These are phyloP conservation scores for Brassica hybrid DNA, from an alignment of 441 rosid genomes.

Conservation along the genomic window DNA sequence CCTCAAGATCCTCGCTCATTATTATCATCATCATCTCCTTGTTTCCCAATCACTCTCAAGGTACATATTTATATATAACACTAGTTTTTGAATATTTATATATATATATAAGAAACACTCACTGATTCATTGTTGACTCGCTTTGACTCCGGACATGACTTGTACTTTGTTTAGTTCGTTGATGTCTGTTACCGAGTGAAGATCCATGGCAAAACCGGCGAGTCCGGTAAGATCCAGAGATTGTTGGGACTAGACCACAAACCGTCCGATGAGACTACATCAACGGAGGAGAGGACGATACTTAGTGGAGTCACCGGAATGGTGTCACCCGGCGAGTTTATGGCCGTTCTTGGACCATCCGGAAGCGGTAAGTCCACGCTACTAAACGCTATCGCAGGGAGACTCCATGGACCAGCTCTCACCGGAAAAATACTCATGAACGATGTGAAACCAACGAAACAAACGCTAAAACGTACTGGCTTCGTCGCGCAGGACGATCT, in stretches of 20 bases:
- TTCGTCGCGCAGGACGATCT: conserved; percentile 91
- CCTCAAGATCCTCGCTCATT: conserved; percentile 59
- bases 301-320: conserved; percentile 78
- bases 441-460: conserved; percentile 56
- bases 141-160: conserved; percentile 41
- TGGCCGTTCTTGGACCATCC: conserved; percentile 92
- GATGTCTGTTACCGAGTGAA: conserved; percentile 70
- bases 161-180: conserved; percentile 56
- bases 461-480: conserved; percentile 66
- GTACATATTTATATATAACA: conserved; percentile 34
- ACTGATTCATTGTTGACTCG: conserved; percentile 26
- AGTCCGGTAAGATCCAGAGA: conserved; percentile 45
- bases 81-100: too few species aligned
- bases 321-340: conserved; percentile 86
- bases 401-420: conserved; percentile 60
- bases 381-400: conserved; percentile 75
- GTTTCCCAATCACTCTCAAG: conserved; percentile 77
- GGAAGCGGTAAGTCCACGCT: conserved; percentile 93
- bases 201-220: conserved; percentile 37
- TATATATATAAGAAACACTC: background rate
- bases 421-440: conserved; percentile 71
- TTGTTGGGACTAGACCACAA: conserved; percentile 41
- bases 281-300: conserved; percentile 64
- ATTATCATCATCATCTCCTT: conserved; percentile 55
- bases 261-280: conserved; percentile 33